Conservation (phyloP, 1,139 yeast genomes). For the Pneumocystis canis region DNA sequence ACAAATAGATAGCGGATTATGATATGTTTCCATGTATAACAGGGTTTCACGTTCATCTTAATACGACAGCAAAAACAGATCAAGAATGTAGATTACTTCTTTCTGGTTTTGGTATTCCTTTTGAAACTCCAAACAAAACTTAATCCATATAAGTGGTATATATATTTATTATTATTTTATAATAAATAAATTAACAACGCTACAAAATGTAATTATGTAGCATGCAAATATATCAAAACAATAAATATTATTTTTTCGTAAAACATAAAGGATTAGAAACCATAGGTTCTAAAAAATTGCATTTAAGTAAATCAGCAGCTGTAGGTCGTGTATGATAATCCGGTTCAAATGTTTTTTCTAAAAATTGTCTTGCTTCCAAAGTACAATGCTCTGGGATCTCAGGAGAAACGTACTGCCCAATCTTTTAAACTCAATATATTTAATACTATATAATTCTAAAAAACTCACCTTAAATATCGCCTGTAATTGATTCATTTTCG, state of each 20-base stretch:
- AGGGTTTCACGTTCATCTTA: neutral
- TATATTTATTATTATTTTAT: neutral
- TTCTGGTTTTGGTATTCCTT: constrained; percentile 3
- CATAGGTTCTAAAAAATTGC: constrained; percentile 36
- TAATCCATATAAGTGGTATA: neutral
- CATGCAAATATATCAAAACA: neutral
- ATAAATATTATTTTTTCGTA: neutral
- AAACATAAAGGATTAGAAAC: neutral
- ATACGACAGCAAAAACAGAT: constrained; percentile 1
- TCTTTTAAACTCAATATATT: constrained; percentile 20
- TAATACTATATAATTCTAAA: neutral
- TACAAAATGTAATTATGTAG: neutral
- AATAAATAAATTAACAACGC: neutral
- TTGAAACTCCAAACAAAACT: neutral
- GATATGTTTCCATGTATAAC: constrained; percentile 1
- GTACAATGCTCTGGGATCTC: constrained; percentile 68
- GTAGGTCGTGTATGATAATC: constrained; percentile 61
- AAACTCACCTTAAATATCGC: constrained; percentile 51
- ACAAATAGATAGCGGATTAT: neutral
- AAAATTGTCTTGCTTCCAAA: constrained; percentile 50
- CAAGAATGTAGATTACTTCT: neutral
- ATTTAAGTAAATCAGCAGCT: constrained; percentile 54
- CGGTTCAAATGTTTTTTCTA: constrained; percentile 53
- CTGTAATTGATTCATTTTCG: constrained; percentile 88
- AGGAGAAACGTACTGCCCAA: constrained; percentile 69